Evolutionary conservation across 139 green algal genomes (phyloP), one percentile per base, ranked within the genome.

Genomic region (Chlamydomonas urium): DNA sequence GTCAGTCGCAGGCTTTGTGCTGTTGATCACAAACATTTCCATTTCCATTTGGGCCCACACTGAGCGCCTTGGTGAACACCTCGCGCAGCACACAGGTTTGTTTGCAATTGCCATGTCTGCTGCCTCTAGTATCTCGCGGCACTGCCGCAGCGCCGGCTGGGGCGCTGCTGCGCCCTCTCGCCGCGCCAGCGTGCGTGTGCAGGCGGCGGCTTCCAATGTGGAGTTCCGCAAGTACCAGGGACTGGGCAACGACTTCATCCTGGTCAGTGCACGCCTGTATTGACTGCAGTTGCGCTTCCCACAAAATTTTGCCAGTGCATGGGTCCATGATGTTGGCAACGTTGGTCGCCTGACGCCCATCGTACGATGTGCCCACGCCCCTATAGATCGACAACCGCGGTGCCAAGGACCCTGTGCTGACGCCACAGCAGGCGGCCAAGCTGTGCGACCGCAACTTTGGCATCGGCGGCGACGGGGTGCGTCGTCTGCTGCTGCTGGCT

Each of bases 201-300:
- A 4, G 57, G 63, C 28, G 4, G 38, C 67, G 29, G 59, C 31
- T 33, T 2, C 47, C 3, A 31, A 73, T 0, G 28, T 83, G 0
- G 26, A n/a, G 0, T 98, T 99, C 77, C 73, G 56, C 17, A 99
- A 99, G 85, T 99, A 98, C 75, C 95, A 99, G 56, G 95, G 95
- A 4, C 77, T 99, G 1, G 95, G 95, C 34, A 99, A 99, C 76
- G 96, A 99, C 81, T 99, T 99, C 76, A 93, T 99, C 59, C 78
- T 99, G 81, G 90, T 92, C 47, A 38, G 83, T 65, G 10, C 35
- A n/a, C n/a, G n/a, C n/a, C n/a, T n/a, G n/a, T n/a, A n/a, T 61
- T 33, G 50, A n/a, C n/a, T n/a, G n/a, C n/a, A n/a, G n/a, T n/a
- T n/a, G n/a, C n/a, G n/a, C n/a, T n/a, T n/a, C n/a, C n/a, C n/a